Conservation (phyloP, 352 stramenopile genomes). For the Globisporangium radiosum region DNA sequence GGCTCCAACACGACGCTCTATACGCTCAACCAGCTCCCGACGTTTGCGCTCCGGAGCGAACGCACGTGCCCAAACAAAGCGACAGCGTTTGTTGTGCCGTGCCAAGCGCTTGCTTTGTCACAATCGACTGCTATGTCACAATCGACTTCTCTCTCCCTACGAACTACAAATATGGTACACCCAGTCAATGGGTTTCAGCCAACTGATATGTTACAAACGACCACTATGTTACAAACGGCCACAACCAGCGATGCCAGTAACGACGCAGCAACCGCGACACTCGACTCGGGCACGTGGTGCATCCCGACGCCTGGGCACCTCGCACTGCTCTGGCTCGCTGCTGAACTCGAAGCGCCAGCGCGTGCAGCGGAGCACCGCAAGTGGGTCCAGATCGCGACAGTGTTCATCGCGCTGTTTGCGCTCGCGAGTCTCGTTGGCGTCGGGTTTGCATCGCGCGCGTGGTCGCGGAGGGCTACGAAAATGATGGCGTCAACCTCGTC, state of each 20-base stretch:
- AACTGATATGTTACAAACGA: too few relatives aligned
- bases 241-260: neutral
- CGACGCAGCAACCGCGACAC: neutral
- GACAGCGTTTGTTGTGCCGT: slow-evolving; percentile 42
- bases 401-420: slow-evolving; percentile 13
- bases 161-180: too few relatives aligned
- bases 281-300: slow-evolving; percentile 22
- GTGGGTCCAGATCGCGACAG: slow-evolving; percentile 8
- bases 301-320: slow-evolving; percentile 21
- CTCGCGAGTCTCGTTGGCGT: slow-evolving; percentile 8
- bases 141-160: too few relatives aligned
- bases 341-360: slow-evolving; percentile 2
- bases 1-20: slow-evolving; percentile 17
- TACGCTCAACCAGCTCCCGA: slow-evolving; percentile 41
- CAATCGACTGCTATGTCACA: too few relatives aligned
- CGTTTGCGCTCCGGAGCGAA: slow-evolving; percentile 10
- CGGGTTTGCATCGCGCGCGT: slow-evolving; percentile 6
- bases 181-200: too few relatives aligned
- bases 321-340: slow-evolving; percentile 31
- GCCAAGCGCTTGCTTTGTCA: slow-evolving; percentile 11
- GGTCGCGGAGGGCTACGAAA: neutral
- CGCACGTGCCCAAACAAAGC: slow-evolving; percentile 21
- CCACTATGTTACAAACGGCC: neutral
- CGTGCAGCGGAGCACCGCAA: slow-evolving; percentile 3
- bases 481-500: too few relatives aligned